Evolutionary conservation across 2,329 filamentous ascomycete genomes (phyloP), one percentile per base, ranked within the genome.

Genomic region (Neurospora sp.): DNA sequence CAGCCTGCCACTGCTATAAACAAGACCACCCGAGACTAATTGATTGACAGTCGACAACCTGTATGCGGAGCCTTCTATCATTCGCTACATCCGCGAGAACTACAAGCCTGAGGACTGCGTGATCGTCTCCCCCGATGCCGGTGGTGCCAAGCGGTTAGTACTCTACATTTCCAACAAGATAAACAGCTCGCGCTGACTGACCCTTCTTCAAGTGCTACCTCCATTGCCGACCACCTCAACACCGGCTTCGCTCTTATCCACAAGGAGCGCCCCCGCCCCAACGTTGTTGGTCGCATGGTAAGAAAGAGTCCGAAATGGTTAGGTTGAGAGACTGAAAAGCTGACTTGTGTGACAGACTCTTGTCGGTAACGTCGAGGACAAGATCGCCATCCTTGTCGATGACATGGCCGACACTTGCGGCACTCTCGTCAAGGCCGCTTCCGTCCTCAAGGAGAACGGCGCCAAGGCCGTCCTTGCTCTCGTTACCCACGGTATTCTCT

Each of bases 391-490:
- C 78, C 89, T 99, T 67, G 95, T 99, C 67, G 77, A 98, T 79
- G 95, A 98, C 79, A 97, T 98, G 93, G 94, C 94, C 39, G 95
- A 98, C 79, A 97, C 95, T 4, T 97, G 94, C 80, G 74, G 74
- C 38, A 81, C 79, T 5, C 84, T 87, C 39, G 84, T 83, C 79
- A 98, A 98, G 83, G 96, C 94, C 2, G 96, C 95, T 17, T 90
- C 93, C 70, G 95, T 94, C 0, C 88, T 98, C 68, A 92, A 95
- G 80, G 87, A 93, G 76, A 91, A 97, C 77, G 93, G 93, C 39
- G 95, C 96, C 1, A 89, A 89, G 74, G 89, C 96, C 78, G 93
- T 97, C 43, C 93, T 97, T 73, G 96, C 96, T 33, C 96, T 98
- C 74, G 96, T 98, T 71, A 97, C 95, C 0, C 95, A 97, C 78